Evolutionary conservation across 2,329 filamentous ascomycete genomes (phyloP).

Genomic region (Bisporella sp.): DNA sequence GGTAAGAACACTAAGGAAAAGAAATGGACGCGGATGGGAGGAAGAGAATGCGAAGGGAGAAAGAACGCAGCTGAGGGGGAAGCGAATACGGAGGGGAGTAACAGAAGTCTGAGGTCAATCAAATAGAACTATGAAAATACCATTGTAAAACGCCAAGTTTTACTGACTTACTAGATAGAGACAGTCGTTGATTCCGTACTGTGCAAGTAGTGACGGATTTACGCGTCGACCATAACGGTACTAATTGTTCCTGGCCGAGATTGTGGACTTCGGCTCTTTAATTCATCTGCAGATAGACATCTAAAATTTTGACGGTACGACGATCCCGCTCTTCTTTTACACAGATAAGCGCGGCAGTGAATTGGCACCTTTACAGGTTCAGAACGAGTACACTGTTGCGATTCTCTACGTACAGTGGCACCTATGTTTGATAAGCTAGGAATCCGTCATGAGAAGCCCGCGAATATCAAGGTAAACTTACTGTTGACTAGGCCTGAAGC

Average conservation of each 20-base stretch:
- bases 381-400: slow-evolving; percentile 10
- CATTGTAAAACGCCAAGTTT: too few relatives aligned
- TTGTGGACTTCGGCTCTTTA: slow-evolving; percentile 8
- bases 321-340: slow-evolving; percentile 22
- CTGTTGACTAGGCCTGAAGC: too few relatives aligned
- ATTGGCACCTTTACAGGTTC: slow-evolving; percentile 11
- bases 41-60: too few relatives aligned
- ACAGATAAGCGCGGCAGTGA: slow-evolving; percentile 17
- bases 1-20: too few relatives aligned
- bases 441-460: slow-evolving; percentile 9
- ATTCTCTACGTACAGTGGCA: slow-evolving; percentile 9
- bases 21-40: too few relatives aligned
- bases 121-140: too few relatives aligned
- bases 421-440: slow-evolving; percentile 3
- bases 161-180: slow-evolving; percentile 7
- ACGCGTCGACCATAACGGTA: slow-evolving; percentile 6
- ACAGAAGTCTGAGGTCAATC: too few relatives aligned
- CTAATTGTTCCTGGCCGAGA: slow-evolving; percentile 14
- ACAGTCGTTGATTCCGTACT: slow-evolving; percentile 7
- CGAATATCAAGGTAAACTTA: slow-evolving; percentile 11
- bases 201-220: slow-evolving; percentile 4
- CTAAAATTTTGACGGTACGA: slow-evolving; percentile 18
- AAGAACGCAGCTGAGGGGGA: too few relatives aligned
- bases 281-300: slow-evolving; percentile 19
- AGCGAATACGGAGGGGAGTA: too few relatives aligned